Conservation (phyloP, 345 rosid genomes). For the Lepidium didymum region DNA sequence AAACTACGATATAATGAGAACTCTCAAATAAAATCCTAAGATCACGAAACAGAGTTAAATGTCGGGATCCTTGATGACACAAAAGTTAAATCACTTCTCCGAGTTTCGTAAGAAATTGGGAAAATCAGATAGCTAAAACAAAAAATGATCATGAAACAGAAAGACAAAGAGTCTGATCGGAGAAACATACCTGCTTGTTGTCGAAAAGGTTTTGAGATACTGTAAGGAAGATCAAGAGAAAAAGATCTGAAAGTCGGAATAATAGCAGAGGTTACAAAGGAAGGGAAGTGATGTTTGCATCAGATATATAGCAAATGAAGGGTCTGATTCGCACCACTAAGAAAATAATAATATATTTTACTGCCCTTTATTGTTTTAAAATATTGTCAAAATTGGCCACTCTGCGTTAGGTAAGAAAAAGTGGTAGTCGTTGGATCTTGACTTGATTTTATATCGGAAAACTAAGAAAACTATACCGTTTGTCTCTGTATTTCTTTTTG, state of each 20-base stretch:
- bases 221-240: neutral
- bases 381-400: conserved; percentile 25
- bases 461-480: neutral
- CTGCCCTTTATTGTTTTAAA: neutral
- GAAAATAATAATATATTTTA: neutral
- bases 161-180: neutral
- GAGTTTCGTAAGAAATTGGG: neutral
- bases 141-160: neutral
- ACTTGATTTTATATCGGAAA: too few relatives aligned
- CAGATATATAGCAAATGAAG: conserved; percentile 19
- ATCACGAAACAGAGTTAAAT: neutral
- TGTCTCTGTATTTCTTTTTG: neutral
- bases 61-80: neutral
- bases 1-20: neutral
- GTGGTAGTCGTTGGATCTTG: conserved; percentile 6
- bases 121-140: neutral
- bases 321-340: conserved; percentile 23
- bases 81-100: neutral
- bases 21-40: neutral
- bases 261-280: neutral
- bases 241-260: neutral
- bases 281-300: neutral
- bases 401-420: conserved; percentile 24
- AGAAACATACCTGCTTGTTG: conserved; percentile 8
- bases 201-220: neutral